phyloP scores from a whole-genome alignment of 2,329 filamentous ascomycete genomes.

The Aureobasidium sp. region DNA sequence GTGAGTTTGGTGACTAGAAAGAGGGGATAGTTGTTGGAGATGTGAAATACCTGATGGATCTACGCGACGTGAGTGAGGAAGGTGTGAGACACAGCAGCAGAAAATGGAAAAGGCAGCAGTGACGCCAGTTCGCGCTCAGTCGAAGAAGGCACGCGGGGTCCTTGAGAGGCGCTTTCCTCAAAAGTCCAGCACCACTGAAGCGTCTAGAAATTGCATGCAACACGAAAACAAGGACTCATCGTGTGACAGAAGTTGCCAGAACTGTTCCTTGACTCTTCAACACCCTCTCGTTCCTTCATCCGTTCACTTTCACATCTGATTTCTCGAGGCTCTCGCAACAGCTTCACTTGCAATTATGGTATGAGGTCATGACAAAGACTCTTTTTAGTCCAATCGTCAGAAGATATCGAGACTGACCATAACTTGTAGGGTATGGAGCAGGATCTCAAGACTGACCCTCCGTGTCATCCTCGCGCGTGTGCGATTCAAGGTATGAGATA shows the following conservation, averaged over 20 bases:
- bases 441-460: conserved; percentile 64
- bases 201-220: background rate
- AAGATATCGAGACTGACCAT: background rate
- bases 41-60: background rate
- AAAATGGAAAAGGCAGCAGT: conserved; percentile 2
- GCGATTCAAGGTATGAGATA: conserved; percentile 70
- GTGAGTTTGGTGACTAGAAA: background rate
- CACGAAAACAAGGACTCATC: background rate
- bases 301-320: background rate
- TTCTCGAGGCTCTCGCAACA: background rate
- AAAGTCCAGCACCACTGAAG: background rate
- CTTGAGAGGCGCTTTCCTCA: background rate
- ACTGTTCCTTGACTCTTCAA: background rate
- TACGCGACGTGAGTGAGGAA: background rate
- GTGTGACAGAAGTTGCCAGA: background rate
- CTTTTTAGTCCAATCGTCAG: background rate
- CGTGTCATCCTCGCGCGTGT: conserved; percentile 82
- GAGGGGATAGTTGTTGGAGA: background rate
- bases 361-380: conserved; percentile 8
- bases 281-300: background rate
- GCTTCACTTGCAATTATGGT: conserved; percentile 1
- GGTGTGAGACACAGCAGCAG: background rate
- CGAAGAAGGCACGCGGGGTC: conserved; percentile 1
- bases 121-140: conserved; percentile 7
- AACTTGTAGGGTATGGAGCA: conserved; percentile 41